Conservation (phyloP, 129 eudicot genomes). For the Glebionis coronaria region DNA sequence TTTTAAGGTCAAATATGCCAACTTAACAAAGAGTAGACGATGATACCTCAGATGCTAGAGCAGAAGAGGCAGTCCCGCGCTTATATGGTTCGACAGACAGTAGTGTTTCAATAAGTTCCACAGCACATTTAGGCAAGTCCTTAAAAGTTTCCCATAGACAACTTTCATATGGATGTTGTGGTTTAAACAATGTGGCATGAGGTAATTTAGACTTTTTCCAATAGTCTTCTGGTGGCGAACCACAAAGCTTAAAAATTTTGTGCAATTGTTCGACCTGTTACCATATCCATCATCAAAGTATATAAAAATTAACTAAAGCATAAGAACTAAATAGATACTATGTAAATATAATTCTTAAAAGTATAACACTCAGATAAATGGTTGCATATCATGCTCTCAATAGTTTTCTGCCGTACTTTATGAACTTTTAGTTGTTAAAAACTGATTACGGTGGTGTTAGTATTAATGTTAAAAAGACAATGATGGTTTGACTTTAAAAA, state of each 20-base stretch:
- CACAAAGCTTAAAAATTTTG: constrained; percentile 95
- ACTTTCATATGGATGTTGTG: constrained; percentile 86
- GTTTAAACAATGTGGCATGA: constrained; percentile 89
- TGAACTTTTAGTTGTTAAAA: no score
- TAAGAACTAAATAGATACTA: background rate
- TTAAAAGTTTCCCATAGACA: constrained; percentile 72
- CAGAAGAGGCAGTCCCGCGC: constrained; percentile 81
- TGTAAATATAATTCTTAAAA: background rate
- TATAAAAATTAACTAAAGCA: no score
- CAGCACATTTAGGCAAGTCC: constrained; percentile 70
- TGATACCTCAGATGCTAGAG: constrained; percentile 86
- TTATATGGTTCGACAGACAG: constrained; percentile 85
- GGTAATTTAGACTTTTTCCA: constrained; percentile 94
- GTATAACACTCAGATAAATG: background rate
- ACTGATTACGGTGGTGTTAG: background rate
- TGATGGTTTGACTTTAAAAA: constrained; percentile 22
- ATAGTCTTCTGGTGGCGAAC: constrained; percentile 87
- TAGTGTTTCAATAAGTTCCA: constrained; percentile 61
- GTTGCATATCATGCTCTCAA: no score
- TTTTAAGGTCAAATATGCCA: constrained; percentile 13
- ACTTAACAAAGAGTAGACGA: constrained; percentile 4
- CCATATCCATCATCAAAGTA: background rate
- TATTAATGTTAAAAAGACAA: constrained; percentile 8
- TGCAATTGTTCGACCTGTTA: constrained; percentile 88
- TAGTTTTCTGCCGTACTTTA: no score